Base-by-base conservation (phyloP, 2,329 filamentous ascomycete genomes). In the Diaporthe nobilis region DNA sequence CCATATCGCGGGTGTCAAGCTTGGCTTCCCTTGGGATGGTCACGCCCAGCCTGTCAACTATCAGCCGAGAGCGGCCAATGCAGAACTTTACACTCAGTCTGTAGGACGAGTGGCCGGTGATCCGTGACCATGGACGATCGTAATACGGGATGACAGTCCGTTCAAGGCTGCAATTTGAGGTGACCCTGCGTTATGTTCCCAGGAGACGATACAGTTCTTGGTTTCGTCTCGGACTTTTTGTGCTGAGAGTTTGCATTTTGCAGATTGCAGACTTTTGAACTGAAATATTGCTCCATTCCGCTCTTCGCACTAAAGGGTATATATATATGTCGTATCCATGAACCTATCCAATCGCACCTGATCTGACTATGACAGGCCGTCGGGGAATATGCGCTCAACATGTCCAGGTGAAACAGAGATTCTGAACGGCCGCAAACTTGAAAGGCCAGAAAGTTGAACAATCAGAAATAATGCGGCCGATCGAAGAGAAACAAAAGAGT, bases 301-400 rank as follows among this genome's bases (percentile, higher is more conserved):
- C 58, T 53, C 44, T 65, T 73, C 44, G 39, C 58, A 51, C 60
- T 55, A 71, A 65, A 73, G 71, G 71, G 71, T 73, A 73, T 73
- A 68, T 68, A 73, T 63, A 63, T 55, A 68, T 55, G 47, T 73
- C 58, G 58, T 65, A 44, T 65, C 51, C 71, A 25, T 73, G 71
- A 31, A 73, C 25, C 22, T 73, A 55, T 49, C 47, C 58, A 65
- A 53, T 20, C 71, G 34, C 58, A 65, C 22, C n/a, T 63, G 47
- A n/a, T 25, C 57, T 72, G 57, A 37, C 71, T 37, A 39, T 55
- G 57, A 44, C 58, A 55, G 25, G 65, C 49, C 65, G 49, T 68
- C 28, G n/a, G 31, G 47, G 65, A 68, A 68, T 53, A 68, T 68
- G 47, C 31, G 65, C 65, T 53, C 65, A 53, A 47, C 31, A 20